Conservation (phyloP, 495 filamentous ascomycete species). For the Elasticomyces elasticus region DNA sequence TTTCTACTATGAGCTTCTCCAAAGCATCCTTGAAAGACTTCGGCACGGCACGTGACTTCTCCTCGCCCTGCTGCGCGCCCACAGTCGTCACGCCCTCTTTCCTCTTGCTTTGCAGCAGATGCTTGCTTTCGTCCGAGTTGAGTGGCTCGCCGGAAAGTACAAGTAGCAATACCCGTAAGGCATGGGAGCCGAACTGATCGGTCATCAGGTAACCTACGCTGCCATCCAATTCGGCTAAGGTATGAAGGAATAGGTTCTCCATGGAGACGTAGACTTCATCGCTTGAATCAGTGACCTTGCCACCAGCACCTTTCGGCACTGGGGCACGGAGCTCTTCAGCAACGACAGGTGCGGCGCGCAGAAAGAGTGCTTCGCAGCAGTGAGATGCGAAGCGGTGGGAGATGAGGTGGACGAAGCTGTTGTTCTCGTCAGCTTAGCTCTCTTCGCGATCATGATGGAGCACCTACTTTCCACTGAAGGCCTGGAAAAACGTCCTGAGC, state of each 20-base stretch:
- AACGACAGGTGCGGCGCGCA: slow-evolving; percentile 67
- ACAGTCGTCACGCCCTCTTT: slow-evolving; percentile 66
- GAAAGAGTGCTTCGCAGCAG: slow-evolving; percentile 89
- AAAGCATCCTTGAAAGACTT: slow-evolving; percentile 63
- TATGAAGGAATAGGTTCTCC: slow-evolving; percentile 73
- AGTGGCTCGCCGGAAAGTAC: slow-evolving; percentile 77
- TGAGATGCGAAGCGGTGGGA: slow-evolving; percentile 95
- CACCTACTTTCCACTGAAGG: slow-evolving; percentile 66
- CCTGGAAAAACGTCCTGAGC: slow-evolving; percentile 72
- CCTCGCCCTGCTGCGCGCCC: slow-evolving; percentile 30
- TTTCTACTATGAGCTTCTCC: slow-evolving; percentile 67
- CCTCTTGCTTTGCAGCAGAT: slow-evolving; percentile 72
- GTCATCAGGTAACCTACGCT: slow-evolving; percentile 77
- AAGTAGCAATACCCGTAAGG: slow-evolving; percentile 70
- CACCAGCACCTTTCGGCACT: background rate
- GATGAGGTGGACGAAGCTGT: slow-evolving; percentile 68
- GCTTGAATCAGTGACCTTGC: background rate
- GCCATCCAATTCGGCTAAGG: slow-evolving; percentile 72
- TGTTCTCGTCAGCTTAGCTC: background rate
- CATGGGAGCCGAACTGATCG: slow-evolving; percentile 84
- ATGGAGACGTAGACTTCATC: slow-evolving; percentile 47
- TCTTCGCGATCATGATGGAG: background rate
- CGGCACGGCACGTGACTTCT: slow-evolving; percentile 49
- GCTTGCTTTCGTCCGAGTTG: slow-evolving; percentile 50
- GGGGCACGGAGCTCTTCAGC: slow-evolving; percentile 56